A percentile compares a stretch with the other conserved stretches of the same genome.
Evolutionary conservation across 108 stramenopile species (phyloP).

Genomic region (Cyclotella atomus): DNA sequence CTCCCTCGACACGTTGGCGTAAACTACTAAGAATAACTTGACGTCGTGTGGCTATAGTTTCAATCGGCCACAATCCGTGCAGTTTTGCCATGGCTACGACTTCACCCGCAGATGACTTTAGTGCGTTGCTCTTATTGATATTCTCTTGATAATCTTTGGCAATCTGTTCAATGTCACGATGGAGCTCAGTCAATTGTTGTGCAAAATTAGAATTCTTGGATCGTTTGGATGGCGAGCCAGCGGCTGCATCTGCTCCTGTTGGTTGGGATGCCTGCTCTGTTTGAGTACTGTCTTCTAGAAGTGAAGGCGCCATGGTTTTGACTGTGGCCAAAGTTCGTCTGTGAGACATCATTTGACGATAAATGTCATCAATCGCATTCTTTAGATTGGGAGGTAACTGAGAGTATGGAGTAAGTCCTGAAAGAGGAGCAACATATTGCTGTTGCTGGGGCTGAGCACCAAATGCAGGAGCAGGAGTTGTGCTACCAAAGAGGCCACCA

Average conservation of each 20-base stretch:
- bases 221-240: conserved; percentile 44
- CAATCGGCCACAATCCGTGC: conserved; percentile 80
- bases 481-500: conserved; percentile 40
- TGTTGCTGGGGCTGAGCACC: conserved; percentile 30
- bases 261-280: conserved; percentile 2
- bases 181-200: conserved; percentile 40
- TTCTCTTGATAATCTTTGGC: conserved; percentile 29
- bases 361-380: conserved; percentile 70
- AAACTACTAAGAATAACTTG: conserved; percentile 50
- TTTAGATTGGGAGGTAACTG: conserved; percentile 66
- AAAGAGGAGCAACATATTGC: conserved; percentile 51
- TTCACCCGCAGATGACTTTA: conserved; percentile 40
- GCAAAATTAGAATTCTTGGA: conserved; percentile 31
- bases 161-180: conserved; percentile 27
- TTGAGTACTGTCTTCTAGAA: conserved; percentile 30
- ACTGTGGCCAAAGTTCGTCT: conserved; percentile 66
- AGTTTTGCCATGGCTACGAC: conserved; percentile 46
- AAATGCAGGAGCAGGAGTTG: conserved; percentile 21
- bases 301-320: conserved; percentile 71
- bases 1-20: neutral
- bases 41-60: conserved; percentile 65
- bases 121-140: conserved; percentile 11
- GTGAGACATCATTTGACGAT: conserved; percentile 83
- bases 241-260: conserved; percentile 63
- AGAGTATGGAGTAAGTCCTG: conserved; percentile 67